Percentiles rank a stretch among this genome's conserved stretches.
These are phyloP conservation scores for Endocladia muricata DNA, from an alignment of 31 red algal genomes.

Conservation along the genomic window DNA sequence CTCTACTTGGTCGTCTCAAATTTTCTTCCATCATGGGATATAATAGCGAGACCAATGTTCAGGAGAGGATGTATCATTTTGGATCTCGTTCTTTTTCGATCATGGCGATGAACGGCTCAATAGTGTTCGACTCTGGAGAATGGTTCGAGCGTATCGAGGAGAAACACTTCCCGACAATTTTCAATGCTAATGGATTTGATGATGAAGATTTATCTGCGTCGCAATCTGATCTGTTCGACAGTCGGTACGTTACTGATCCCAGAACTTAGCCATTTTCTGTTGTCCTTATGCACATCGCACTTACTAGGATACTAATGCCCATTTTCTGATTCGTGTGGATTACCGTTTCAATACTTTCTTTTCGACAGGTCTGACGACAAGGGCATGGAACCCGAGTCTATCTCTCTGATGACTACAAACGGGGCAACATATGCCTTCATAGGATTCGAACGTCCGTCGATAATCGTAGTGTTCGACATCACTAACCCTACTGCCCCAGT, in stretches of 20 bases:
- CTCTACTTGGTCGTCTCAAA: slow-evolving; percentile 57
- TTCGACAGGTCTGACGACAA: slow-evolving; percentile 66
- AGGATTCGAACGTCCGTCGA: slow-evolving; percentile 59
- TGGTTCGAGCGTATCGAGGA: slow-evolving; percentile 71
- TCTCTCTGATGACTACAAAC: slow-evolving; percentile 41
- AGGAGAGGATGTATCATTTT: slow-evolving; percentile 68
- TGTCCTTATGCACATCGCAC: no score
- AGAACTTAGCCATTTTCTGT: background rate
- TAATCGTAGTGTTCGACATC: slow-evolving; percentile 75
- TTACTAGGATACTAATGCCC: no score
- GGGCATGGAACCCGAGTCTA: slow-evolving; percentile 70
- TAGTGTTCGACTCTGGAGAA: slow-evolving; percentile 81
- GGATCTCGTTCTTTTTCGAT: slow-evolving; percentile 73
- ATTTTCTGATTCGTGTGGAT: no score
- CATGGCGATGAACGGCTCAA: slow-evolving; percentile 35
- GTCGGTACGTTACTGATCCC: slow-evolving; percentile 34
- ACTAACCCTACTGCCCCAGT: slow-evolving; percentile 24
- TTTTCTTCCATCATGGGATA: slow-evolving; percentile 55
- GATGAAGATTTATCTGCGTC: slow-evolving; percentile 25
- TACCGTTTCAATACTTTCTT: no score
- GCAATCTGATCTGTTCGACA: slow-evolving; percentile 50
- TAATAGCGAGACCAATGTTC: slow-evolving; percentile 56
- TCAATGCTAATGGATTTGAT: slow-evolving; percentile 66
- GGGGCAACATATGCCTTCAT: slow-evolving; percentile 54
- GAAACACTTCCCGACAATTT: slow-evolving; percentile 47